Conservation (phyloP, 1,139 yeast genomes). For the Pichia sp. region DNA sequence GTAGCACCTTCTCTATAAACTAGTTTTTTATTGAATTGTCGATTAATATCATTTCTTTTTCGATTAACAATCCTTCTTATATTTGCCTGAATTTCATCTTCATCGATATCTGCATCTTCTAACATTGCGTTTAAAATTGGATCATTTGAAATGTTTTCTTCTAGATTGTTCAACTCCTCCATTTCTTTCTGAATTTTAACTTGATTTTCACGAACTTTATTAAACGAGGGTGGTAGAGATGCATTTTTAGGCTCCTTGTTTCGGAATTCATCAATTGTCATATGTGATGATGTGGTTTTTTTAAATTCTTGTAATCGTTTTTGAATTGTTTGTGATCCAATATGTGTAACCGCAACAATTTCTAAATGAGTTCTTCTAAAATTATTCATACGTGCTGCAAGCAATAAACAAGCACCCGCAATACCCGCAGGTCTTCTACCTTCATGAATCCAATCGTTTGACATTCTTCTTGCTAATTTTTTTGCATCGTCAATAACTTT, state of each 20-base stretch:
- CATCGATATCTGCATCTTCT: conserved; percentile 38
- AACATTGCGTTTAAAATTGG: conserved; percentile 37
- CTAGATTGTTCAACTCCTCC: conserved; percentile 31
- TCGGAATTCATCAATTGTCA: conserved; percentile 72
- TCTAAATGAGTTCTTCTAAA: conserved; percentile 88
- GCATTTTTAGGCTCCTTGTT: conserved; percentile 32
- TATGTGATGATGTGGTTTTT: conserved; percentile 63
- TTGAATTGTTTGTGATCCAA: conserved; percentile 90
- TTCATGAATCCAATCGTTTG: conserved; percentile 90
- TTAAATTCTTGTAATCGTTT: conserved; percentile 84
- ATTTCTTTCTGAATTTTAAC: conserved; percentile 31
- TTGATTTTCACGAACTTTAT: conserved; percentile 41
- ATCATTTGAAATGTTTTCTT: conserved; percentile 32
- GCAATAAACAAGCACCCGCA: conserved; percentile 90
- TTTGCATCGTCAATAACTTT: conserved; percentile 85
- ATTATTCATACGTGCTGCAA: conserved; percentile 96
- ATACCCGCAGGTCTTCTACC: conserved; percentile 98
- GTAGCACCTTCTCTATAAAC: conserved; percentile 14
- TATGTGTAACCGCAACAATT: conserved; percentile 91
- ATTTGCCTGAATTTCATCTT: conserved; percentile 39
- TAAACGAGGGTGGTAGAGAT: conserved; percentile 79
- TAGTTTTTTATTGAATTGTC: conserved; percentile 22
- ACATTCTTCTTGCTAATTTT: conserved; percentile 82
- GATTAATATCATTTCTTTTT: conserved; percentile 30
- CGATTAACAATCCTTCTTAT: conserved; percentile 38